Evolutionary conservation across 495 filamentous ascomycete genomes (phyloP).

Genomic region (Xylaria castorea): DNA sequence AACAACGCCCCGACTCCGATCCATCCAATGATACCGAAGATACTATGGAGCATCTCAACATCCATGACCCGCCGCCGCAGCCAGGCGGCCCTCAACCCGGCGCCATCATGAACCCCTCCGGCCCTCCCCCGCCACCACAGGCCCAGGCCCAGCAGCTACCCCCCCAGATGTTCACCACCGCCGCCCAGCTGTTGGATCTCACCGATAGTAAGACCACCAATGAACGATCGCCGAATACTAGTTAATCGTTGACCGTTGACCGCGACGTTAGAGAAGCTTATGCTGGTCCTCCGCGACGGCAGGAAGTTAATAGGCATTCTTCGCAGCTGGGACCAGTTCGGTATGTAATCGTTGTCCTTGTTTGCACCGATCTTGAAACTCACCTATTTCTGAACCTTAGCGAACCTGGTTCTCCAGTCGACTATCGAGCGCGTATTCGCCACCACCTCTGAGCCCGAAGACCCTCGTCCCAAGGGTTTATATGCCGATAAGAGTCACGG

Average conservation of each 20-base stretch:
- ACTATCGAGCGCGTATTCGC: slow-evolving; percentile 86
- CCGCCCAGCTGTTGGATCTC: slow-evolving; percentile 90
- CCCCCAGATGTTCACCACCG: slow-evolving; percentile 97
- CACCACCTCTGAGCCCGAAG: slow-evolving; percentile 41
- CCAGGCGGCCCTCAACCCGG: slow-evolving; percentile 34
- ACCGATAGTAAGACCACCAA: slow-evolving; percentile 81
- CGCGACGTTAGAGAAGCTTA: slow-evolving; percentile 77
- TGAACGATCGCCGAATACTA: slow-evolving; percentile 12
- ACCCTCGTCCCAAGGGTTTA: slow-evolving; percentile 49
- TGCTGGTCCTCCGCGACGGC: slow-evolving; percentile 88
- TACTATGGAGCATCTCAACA: slow-evolving; percentile 57
- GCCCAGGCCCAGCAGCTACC: slow-evolving; percentile 67
- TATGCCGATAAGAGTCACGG: slow-evolving; percentile 85
- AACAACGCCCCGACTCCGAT: slow-evolving; percentile 15
- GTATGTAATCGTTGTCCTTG: slow-evolving; percentile 56
- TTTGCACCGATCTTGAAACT: slow-evolving; percentile 18
- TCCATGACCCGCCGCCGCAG: slow-evolving; percentile 51
- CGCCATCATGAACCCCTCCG: slow-evolving; percentile 35
- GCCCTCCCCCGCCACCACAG: slow-evolving; percentile 45
- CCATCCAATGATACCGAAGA: slow-evolving; percentile 43
- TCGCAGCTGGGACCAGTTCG: slow-evolving; percentile 97
- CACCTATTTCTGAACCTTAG: slow-evolving; percentile 50
- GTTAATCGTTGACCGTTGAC: slow-evolving; percentile 30
- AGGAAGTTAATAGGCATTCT: slow-evolving; percentile 91
- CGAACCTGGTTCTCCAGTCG: slow-evolving; percentile 92